A percentile compares a stretch with the other conserved stretches of the same genome.
Evolutionary conservation across 176 grass and related monocot species (phyloP).

Genomic region (Bolboschoenus planiculmis): DNA sequence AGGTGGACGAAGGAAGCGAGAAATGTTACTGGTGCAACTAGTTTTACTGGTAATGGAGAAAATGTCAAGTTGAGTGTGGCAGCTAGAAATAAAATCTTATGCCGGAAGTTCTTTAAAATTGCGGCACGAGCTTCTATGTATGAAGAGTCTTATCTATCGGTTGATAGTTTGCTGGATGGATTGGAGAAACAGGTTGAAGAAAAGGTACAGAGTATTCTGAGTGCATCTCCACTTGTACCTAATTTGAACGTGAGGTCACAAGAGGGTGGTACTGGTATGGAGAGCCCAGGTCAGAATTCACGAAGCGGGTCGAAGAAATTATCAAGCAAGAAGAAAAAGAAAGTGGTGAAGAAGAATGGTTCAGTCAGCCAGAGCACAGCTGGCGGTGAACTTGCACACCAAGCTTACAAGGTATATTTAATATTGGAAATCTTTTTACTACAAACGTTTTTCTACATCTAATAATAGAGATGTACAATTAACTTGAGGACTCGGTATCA

Average conservation of each 20-base stretch:
- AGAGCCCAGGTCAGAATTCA: constrained; percentile 14
- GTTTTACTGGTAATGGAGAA: not conserved
- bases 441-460: not conserved
- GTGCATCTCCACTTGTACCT: constrained; percentile 23
- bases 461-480: not conserved
- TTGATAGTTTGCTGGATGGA: constrained; percentile 3
- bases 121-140: constrained; percentile 20
- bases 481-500: not conserved
- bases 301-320: constrained; percentile 18
- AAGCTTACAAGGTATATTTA: constrained; percentile 17
- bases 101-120: constrained; percentile 24
- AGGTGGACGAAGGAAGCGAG: constrained; percentile 31
- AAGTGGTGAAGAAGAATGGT: constrained; percentile 17
- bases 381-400: not conserved
- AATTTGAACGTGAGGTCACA: constrained; percentile 25
- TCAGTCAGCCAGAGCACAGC: constrained; percentile 3
- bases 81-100: constrained; percentile 18
- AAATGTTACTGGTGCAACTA: not conserved
- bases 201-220: constrained; percentile 21
- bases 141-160: constrained; percentile 7
- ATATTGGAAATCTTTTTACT: not conserved
- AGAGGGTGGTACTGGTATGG: not conserved
- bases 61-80: constrained; percentile 13
- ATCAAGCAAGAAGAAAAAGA: constrained; percentile 18
- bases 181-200: constrained; percentile 29